Evolutionary conservation across 768 basidiomycete genomes (phyloP).

Genomic region (Boletus rex-veris): DNA sequence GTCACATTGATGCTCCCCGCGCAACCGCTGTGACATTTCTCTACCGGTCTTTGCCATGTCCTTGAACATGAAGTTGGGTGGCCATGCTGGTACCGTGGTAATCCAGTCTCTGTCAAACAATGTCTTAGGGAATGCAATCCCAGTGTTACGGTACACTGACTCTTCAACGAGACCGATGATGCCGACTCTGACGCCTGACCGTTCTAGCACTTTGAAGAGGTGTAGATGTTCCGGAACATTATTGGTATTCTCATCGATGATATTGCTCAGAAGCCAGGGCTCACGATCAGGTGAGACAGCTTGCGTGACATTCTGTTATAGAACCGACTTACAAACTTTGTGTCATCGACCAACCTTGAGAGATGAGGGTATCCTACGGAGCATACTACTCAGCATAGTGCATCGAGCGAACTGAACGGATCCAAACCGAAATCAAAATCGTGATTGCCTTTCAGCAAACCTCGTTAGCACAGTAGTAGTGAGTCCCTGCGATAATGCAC

Average conservation of each 20-base stretch:
- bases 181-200: conserved; percentile 68
- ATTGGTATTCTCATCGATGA: conserved; percentile 65
- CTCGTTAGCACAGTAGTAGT: conserved; percentile 3
- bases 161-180: conserved; percentile 86
- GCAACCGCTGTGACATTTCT: conserved; percentile 68
- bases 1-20: conserved; percentile 73
- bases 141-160: conserved; percentile 37
- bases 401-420: neutral
- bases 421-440: conserved; percentile 82
- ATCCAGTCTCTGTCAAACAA: conserved; percentile 74
- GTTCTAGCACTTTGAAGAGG: conserved; percentile 65
- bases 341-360: conserved; percentile 64
- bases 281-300: conserved; percentile 25
- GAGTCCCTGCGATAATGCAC: conserved; percentile 21
- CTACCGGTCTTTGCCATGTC: conserved; percentile 71
- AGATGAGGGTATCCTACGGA: conserved; percentile 58
- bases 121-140: neutral
- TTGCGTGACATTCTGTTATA: neutral
- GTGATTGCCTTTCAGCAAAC: conserved; percentile 64
- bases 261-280: conserved; percentile 92
- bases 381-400: neutral
- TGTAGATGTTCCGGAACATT: conserved; percentile 57
- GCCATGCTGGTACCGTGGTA: conserved; percentile 83
- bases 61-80: conserved; percentile 67
- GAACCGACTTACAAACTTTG: conserved; percentile 58